A percentile compares a stretch with the other conserved stretches of the same genome.
Evolutionary conservation across 1,139 yeast genomes (phyloP).

Genomic region (Protomyces lactucae-debilis): DNA sequence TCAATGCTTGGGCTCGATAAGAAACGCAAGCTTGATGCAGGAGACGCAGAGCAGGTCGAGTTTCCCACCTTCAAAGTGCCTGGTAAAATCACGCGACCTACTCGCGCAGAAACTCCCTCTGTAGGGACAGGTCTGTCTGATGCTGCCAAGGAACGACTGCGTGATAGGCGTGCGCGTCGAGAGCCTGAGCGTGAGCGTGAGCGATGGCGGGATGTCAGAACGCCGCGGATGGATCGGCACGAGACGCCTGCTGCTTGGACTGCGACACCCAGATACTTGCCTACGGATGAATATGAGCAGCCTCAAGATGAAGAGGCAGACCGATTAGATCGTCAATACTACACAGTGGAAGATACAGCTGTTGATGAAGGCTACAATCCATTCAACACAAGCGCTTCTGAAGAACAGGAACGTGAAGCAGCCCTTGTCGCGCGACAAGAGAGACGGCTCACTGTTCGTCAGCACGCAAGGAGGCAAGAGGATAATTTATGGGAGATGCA

Average conservation of each 20-base stretch:
- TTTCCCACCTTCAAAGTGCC: constrained; percentile 14
- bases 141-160: constrained; percentile 31
- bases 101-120: constrained; percentile 32
- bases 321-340: constrained; percentile 42
- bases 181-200: not conserved
- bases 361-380: constrained; percentile 42
- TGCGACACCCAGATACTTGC: constrained; percentile 10
- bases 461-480: constrained; percentile 39
- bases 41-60: constrained; percentile 1
- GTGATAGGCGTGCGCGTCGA: constrained; percentile 21
- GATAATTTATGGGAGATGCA: constrained; percentile 43
- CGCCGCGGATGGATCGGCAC: constrained; percentile 1
- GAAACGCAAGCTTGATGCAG: constrained; percentile 12
- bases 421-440: constrained; percentile 37
- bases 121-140: constrained; percentile 31
- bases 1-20: constrained; percentile 8
- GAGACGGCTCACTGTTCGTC: constrained; percentile 34
- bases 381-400: constrained; percentile 35
- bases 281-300: constrained; percentile 16
- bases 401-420: constrained; percentile 34
- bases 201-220: constrained; percentile 3
- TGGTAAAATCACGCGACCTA: not conserved
- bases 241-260: constrained; percentile 4
- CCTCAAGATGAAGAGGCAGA: constrained; percentile 31
- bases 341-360: constrained; percentile 35